These are phyloP conservation scores for Cylindrotheca fusiformis DNA, from an alignment of 108 stramenopile genomes.

Conservation along the genomic window DNA sequence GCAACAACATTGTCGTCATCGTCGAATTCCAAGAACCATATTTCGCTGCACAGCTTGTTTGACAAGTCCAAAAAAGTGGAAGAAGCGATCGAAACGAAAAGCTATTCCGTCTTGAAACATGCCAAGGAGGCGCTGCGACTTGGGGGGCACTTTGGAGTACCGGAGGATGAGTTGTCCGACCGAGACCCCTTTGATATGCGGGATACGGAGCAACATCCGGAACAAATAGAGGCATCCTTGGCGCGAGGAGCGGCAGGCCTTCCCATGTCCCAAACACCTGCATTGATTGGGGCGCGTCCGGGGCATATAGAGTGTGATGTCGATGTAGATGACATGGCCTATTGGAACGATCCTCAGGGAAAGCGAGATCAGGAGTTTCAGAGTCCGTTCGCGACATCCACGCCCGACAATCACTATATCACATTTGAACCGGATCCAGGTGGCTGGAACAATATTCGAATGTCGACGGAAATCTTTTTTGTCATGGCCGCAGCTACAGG, in stretches of 20 bases:
- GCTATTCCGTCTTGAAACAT: background rate
- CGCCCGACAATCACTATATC: constrained; percentile 26
- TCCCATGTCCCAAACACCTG: constrained; percentile 74
- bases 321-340: constrained; percentile 64
- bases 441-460: constrained; percentile 75
- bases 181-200: background rate
- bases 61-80: constrained; percentile 8
- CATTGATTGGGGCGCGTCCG: constrained; percentile 66
- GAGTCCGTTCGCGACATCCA: constrained; percentile 45
- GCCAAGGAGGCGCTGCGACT: background rate
- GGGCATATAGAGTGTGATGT: constrained; percentile 69
- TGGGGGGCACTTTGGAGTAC: constrained; percentile 3
- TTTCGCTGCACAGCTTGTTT: constrained; percentile 14
- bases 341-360: constrained; percentile 83
- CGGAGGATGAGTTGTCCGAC: background rate
- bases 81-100: constrained; percentile 1
- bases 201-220: background rate
- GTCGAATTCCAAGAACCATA: background rate
- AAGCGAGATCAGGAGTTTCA: constrained; percentile 43
- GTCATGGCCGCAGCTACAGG: constrained; percentile 80
- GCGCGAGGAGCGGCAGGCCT: constrained; percentile 72
- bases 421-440: constrained; percentile 76
- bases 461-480: constrained; percentile 72
- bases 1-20: constrained; percentile 2
- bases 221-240: constrained; percentile 7